phyloP scores from a whole-genome alignment of 2,329 filamentous ascomycete species.

The Phyllosticta ampelicida region DNA sequence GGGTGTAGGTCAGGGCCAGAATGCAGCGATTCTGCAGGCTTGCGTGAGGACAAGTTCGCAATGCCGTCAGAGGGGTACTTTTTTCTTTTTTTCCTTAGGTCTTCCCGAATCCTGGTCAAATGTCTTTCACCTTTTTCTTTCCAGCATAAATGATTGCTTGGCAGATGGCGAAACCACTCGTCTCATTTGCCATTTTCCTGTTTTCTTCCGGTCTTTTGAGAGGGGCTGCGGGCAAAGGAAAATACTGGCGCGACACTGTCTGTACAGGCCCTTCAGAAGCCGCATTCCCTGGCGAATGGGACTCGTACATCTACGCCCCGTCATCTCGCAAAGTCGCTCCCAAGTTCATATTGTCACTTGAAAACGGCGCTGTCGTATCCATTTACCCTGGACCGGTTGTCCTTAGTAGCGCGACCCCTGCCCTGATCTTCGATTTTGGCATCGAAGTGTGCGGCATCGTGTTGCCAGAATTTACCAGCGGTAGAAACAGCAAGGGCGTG shows the following conservation, averaged over 20 bases:
- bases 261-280: constrained; percentile 41
- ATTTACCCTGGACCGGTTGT: constrained; percentile 18
- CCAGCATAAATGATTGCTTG: not conserved
- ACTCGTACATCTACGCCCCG: constrained; percentile 48
- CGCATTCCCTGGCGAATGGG: constrained; percentile 48
- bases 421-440: constrained; percentile 49
- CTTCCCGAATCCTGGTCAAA: not conserved
- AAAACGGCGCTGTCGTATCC: constrained; percentile 22
- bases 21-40: not conserved
- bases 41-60: not conserved
- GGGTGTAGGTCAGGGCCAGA: not conserved
- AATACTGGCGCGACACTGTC: constrained; percentile 46
- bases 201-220: not conserved
- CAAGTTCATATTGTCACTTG: constrained; percentile 30
- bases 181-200: not conserved
- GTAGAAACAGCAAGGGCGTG: constrained; percentile 23
- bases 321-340: constrained; percentile 41
- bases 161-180: not conserved
- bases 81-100: not conserved
- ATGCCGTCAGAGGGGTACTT: not conserved
- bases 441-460: constrained; percentile 48
- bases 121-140: not conserved
- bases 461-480: constrained; percentile 39
- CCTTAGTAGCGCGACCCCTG: constrained; percentile 39
- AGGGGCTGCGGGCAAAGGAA: not conserved